Evolutionary conservation across 1,139 yeast genomes (phyloP), one percentile per base, ranked within the genome.

Genomic region (Chernovozyma aurita): DNA sequence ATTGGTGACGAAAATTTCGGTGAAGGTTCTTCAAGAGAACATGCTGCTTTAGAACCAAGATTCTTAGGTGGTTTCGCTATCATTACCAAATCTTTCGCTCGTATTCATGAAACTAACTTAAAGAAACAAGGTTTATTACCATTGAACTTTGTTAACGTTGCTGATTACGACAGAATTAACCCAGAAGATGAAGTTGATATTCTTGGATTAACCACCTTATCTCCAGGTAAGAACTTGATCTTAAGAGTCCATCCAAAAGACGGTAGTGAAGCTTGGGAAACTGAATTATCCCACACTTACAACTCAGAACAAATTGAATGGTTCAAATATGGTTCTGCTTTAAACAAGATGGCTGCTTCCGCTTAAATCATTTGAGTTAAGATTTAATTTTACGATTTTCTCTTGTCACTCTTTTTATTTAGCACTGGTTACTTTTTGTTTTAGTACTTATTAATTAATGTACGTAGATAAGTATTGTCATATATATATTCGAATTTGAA

Each of bases 11-110:
- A 92, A 72, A 92, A 92, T 78, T 86, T 88, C 59, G 98, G 98
- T 78, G 98, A 92, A 76, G 98, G 98, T 75, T 92, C 98, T 44
- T 90, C 97, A 56, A 88, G 98, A 81, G 98, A 92, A 75, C 98
- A 92, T 68, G 98, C 98, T 62, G 98, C 98, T 55, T 82, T 92
- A 63, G 96, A 90, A 78, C 98, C 98, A 73, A 85, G 98, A 78
- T 92, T 73, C 92, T 80, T 92, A 62, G 98, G 98, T 75, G 98
- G 95, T 61, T 86, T 84, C 62, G 96, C 97, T 53, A 88, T 92
- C 67, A 84, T 92, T 59, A 85, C 95, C 64, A 90, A 87, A 74
- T 92, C 98, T 33, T 92, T 92, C 65, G 98, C 98, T 49, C 88
- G 98, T 78, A 92, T 92, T 61, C 76, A 70, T 61, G 76, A 70